Evolutionary conservation across 805 yeast species (phyloP), one percentile per base, ranked within the genome.

Genomic region (Komagataella ulmi): DNA sequence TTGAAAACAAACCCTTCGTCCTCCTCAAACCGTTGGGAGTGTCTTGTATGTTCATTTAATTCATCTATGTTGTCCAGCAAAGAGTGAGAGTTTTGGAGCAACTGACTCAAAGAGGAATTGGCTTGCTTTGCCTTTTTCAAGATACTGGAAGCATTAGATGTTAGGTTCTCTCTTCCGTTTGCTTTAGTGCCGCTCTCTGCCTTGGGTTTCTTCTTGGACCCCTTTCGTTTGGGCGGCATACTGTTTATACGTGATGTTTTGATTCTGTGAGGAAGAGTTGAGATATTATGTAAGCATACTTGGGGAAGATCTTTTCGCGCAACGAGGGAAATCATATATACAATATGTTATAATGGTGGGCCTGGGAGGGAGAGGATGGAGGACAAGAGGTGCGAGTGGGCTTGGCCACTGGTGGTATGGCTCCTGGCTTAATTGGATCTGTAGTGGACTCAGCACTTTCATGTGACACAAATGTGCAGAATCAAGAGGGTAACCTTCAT

Each of bases 1-100:
- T 58, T 63, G 55, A 64, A 64, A 51, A 63, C 61, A 56, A 64
- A 63, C 44, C 65, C 68, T 36, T 62, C 68, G 50, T 64, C 68
- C 30, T 62, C 67, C 50, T 64, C 67, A 24, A 54, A 52, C 49
- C 51, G 50, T 10, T 45, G 24, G 7, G 56, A 54, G 44, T 56
- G 48, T 48, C 57, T 30, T 17, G 30, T 24, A 44, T 49, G 24
- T 40, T 17, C 23, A 12, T 30, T 40, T n/a, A 30, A 12, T 5
- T 30, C 40, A 12, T 30, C 40, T 30, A 24, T 30, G 50, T 24
- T 19, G 46, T 40, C 21, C 36, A 36, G 40, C 21, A 21, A 14
- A 24, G 21, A 3, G 43, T 23, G 30, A 10, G 49, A 24, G 45
- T 30, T 21, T 30, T 21, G 23, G 19, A 49, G 46, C 24, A 49